These are phyloP conservation scores for Ceraceosorus bombacis DNA, from an alignment of 1,284 basidiomycete genomes.

Conservation along the genomic window DNA sequence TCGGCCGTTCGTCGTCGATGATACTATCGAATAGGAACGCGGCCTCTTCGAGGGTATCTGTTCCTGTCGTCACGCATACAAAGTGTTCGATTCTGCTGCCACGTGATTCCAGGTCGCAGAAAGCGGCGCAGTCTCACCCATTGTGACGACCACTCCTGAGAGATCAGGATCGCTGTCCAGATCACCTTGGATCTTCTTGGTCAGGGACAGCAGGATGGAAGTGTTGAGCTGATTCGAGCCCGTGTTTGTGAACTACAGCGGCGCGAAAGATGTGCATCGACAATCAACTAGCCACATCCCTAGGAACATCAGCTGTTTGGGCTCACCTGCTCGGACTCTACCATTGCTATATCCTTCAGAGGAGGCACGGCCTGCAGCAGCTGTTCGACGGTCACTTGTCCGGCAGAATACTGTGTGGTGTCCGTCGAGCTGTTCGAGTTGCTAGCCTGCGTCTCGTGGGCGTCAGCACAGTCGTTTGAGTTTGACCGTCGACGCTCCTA, in stretches of 20 bases:
- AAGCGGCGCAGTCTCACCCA: too few relatives aligned
- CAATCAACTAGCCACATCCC: not conserved
- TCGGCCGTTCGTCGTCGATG: slow-evolving; percentile 35
- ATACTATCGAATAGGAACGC: slow-evolving; percentile 33
- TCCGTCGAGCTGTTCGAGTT: not conserved
- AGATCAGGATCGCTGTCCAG: not conserved
- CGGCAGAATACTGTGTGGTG: not conserved
- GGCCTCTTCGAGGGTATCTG: slow-evolving; percentile 47
- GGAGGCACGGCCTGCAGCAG: not conserved
- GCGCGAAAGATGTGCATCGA: not conserved
- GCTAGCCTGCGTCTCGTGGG: too few relatives aligned
- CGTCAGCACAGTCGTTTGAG: too few relatives aligned
- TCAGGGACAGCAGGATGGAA: not conserved
- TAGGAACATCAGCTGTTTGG: too few relatives aligned
- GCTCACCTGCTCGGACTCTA: too few relatives aligned
- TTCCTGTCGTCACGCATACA: slow-evolving; percentile 12
- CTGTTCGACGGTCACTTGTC: not conserved
- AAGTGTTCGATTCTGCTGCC: too few relatives aligned
- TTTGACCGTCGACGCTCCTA: not conserved
- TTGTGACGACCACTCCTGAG: not conserved
- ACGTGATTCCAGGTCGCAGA: too few relatives aligned
- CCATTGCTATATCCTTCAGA: too few relatives aligned
- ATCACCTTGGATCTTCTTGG: not conserved
- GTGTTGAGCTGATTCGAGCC: slow-evolving; percentile 1
- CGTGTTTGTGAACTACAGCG: not conserved